Evolutionary conservation across 2,329 filamentous ascomycete species (phyloP), one percentile per base, ranked within the genome.

Genomic region (Colletotrichum tropicicola): DNA sequence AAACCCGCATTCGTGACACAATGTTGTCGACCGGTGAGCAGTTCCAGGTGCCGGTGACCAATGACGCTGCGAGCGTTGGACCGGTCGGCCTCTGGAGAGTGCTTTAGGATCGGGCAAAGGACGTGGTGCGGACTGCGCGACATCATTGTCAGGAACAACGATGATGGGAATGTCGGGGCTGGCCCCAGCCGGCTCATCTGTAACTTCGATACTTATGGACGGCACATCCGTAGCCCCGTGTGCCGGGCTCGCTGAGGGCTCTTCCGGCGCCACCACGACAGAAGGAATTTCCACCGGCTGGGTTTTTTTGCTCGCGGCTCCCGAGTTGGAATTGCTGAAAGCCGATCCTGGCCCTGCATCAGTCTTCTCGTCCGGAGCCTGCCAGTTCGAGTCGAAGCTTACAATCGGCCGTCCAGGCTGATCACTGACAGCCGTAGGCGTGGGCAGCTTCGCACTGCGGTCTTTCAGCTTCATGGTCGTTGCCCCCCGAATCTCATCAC

Each of bases 401-500:
- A 98, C 95, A 83, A 98, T 98, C 68, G 95, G 95, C 75, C 95
- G 89, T 72, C 93, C 93, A 72, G 92, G 91, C 74, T 87, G 92
- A 81, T 98, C 92, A 81, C 94, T 98, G 78, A 98, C 94, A 73
- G 92, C 91, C 58, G 92, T 93, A 69, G 95, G 95, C 73, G 91
- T 95, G 27, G 94, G 95, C 67, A 98, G 84, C 75, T 92, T 97
- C 61, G 89, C 80, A 78, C 94, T 98, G 74, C 94, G 90, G 78
- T 97, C 93, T 76, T 89, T 94, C 68, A 96, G 83, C 75, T 85
- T 91, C 87, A 97, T 97, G 79, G 92, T 96, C 7, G 95, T 98
- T 58, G 95, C 95, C 70, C 92, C 89, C 65, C 93, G 89, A 69
- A 98, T 96, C 65, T 98, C 95, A 53, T 97, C 91, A 72, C 92